Evolutionary conservation across 2,329 filamentous ascomycete species (phyloP), one percentile per base, ranked within the genome.

Genomic region (Ophiocordyceps camponoti-rufipedis): DNA sequence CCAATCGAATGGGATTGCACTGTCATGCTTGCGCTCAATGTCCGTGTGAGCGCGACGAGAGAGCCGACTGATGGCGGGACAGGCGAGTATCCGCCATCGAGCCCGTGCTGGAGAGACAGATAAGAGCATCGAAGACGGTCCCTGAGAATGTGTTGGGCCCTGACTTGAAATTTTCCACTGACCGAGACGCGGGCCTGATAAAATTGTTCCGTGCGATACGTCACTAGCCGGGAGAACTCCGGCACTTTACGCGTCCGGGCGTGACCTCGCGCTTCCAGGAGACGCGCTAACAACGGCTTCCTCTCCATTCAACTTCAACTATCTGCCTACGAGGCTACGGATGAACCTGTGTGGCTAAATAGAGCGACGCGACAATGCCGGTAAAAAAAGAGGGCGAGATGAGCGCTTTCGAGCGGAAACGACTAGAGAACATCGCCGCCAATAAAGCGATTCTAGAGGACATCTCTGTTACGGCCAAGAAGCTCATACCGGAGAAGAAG

Each of bases 371-470:
- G 29, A 54, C 40, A 35, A 75, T 78, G 72, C 60, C 71, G 2
- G 58, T 65, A 2, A 62, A 63, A 14, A 65, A 61, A 19, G 63
- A 68, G 39, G 61, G 16, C 40, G 71, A 54, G 33, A 67, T 93
- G 54, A 93, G 84, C 62, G 85, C 86, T 38, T 95, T 94, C 62
- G 88, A 94, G 68, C 79, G 80, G 54, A 79, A 85, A 53, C 74
- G 88, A 0, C 74, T 85, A 14, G 85, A 87, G 49, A 94, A 94
- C 52, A 93, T 94, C 39, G 85, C 81, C 0, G 80, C 84, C 45
- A 91, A 93, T 54, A 82, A 89, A 61, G 85, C 81, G 0, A 58
- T 94, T 0, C 64, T 95, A 0, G 83, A 83, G 48, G 82, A 87
- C 48, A 74, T 94, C 1, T 80, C 82, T 2, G 75, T 77, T 2